Percentiles rank a stretch among this genome's conserved stretches.
These are phyloP conservation scores for Platanthera zijinensis DNA, from an alignment of 106 monocot species.

Conservation along the genomic window DNA sequence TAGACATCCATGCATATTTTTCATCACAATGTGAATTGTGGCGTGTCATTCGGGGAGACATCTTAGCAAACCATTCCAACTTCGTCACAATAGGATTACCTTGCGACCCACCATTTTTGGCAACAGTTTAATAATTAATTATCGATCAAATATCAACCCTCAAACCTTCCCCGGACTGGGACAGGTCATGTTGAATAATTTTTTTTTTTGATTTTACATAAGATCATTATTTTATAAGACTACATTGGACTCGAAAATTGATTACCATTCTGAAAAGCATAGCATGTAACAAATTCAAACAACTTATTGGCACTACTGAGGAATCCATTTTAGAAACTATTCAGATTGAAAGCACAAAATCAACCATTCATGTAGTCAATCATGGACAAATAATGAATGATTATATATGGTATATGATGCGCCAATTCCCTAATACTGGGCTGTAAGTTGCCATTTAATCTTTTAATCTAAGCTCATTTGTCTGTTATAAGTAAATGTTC, in stretches of 20 bases:
- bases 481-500: neutral
- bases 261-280: neutral
- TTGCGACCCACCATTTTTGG: too few relatives aligned
- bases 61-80: too few relatives aligned
- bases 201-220: neutral
- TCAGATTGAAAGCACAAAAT: neutral
- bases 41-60: too few relatives aligned
- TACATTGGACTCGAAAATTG: neutral
- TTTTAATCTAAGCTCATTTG: neutral
- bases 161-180: too few relatives aligned
- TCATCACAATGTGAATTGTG: too few relatives aligned
- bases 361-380: too few relatives aligned
- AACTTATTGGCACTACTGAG: neutral
- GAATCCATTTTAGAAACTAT: neutral
- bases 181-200: too few relatives aligned
- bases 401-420: neutral
- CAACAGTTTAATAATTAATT: too few relatives aligned
- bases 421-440: neutral
- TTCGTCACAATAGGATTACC: too few relatives aligned
- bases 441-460: neutral
- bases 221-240: neutral
- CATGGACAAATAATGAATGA: neutral
- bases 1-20: too few relatives aligned
- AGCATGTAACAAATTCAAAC: neutral
- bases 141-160: too few relatives aligned